Conservation (phyloP, 129 eudicot species). For the Dittrichia graveolens region DNA sequence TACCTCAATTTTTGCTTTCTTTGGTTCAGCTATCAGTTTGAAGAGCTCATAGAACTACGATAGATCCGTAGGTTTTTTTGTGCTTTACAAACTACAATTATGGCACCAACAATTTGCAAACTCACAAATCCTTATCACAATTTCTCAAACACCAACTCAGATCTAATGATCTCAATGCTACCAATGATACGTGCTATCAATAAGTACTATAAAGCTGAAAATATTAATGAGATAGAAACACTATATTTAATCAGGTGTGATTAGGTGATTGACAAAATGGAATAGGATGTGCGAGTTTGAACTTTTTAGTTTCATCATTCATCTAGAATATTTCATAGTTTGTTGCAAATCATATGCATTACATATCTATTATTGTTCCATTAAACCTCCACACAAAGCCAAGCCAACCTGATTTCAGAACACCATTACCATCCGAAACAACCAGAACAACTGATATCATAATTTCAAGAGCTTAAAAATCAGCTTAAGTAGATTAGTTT, state of each 20-base stretch:
- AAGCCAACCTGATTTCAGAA: conserved; percentile 17
- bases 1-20: too few species aligned
- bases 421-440: conserved; percentile 18
- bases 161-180: too few species aligned
- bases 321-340: neutral
- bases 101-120: too few species aligned
- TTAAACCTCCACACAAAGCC: conserved; percentile 17
- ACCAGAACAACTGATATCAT: conserved; percentile 13
- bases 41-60: too few species aligned
- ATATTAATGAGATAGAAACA: neutral
- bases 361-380: conserved; percentile 12
- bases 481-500: conserved; percentile 12
- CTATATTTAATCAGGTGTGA: conserved; percentile 14
- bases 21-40: too few species aligned
- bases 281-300: neutral
- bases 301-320: conserved; percentile 1
- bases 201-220: conserved; percentile 5
- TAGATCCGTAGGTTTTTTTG: too few species aligned
- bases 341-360: conserved; percentile 3
- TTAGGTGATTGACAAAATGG: conserved; percentile 1
- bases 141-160: too few species aligned
- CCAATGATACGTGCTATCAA: neutral
- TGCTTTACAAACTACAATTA: too few species aligned
- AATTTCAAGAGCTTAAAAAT: conserved; percentile 20
- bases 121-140: too few species aligned